These are phyloP conservation scores for Lactarius hengduanensis DNA, from an alignment of 768 basidiomycete species.

Conservation along the genomic window DNA sequence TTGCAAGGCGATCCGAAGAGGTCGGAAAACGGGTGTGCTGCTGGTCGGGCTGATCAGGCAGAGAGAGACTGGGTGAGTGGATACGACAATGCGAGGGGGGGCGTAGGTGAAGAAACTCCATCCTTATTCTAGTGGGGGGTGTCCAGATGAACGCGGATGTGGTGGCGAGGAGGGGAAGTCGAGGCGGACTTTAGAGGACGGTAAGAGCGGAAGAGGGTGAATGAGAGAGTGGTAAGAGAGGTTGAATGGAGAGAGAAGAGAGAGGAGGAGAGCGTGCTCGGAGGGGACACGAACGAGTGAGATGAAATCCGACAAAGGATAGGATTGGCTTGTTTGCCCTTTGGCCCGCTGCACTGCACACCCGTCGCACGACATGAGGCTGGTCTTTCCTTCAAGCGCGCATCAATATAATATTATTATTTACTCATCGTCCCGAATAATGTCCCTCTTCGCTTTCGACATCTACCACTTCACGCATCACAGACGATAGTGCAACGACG, in stretches of 20 bases:
- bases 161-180: slow-evolving; percentile 15
- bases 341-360: slow-evolving; percentile 29
- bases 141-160: slow-evolving; percentile 18
- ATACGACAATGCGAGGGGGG: slow-evolving; percentile 2
- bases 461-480: background rate
- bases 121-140: slow-evolving; percentile 15
- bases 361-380: slow-evolving; percentile 29
- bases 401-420: slow-evolving; percentile 12
- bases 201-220: slow-evolving; percentile 1
- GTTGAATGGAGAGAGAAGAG: background rate
- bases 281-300: slow-evolving; percentile 11
- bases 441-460: slow-evolving; percentile 3
- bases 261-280: slow-evolving; percentile 3
- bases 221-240: background rate
- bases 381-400: slow-evolving; percentile 23
- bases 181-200: slow-evolving; percentile 27
- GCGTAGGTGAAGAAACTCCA: slow-evolving; percentile 19
- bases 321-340: slow-evolving; percentile 29
- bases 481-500: background rate
- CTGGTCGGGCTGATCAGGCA: slow-evolving; percentile 2
- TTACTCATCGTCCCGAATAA: slow-evolving; percentile 3
- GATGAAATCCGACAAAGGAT: slow-evolving; percentile 29
- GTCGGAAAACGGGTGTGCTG: slow-evolving; percentile 15
- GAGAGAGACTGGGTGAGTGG: background rate
- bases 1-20: slow-evolving; percentile 19